phyloP scores from a whole-genome alignment of 345 rosid genomes.

The Rubroshorea leprosula region DNA sequence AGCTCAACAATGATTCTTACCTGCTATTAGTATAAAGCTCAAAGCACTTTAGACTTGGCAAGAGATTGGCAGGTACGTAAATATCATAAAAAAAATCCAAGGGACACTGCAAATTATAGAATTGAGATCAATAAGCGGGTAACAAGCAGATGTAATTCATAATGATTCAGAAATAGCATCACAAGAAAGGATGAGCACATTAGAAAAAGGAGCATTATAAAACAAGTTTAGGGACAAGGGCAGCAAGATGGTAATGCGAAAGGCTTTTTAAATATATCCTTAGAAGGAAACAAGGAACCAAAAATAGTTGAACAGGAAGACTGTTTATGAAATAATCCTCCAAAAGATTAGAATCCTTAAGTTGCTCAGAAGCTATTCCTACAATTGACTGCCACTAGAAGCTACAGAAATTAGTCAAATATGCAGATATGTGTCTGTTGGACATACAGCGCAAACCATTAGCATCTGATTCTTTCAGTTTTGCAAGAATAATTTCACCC shows the following conservation, averaged over 20 bases:
- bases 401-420: not conserved
- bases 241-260: not conserved
- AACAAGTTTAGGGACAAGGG: too few species aligned
- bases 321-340: too few species aligned
- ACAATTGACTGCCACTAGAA: too few species aligned
- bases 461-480: conserved; percentile 65
- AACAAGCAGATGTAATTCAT: not conserved
- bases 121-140: conserved; percentile 1
- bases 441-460: conserved; percentile 78
- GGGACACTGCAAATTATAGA: conserved; percentile 55
- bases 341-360: too few species aligned
- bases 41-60: conserved; percentile 44
- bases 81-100: conserved; percentile 93
- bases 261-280: not conserved
- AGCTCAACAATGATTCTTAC: conserved; percentile 26
- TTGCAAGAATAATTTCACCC: conserved; percentile 72
- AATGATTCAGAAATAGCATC: not conserved
- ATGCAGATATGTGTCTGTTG: not conserved
- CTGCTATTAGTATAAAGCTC: conserved; percentile 47
- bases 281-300: too few species aligned
- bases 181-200: not conserved
- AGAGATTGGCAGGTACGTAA: conserved; percentile 47
- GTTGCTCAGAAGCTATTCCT: too few species aligned
- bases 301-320: too few species aligned
- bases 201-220: too few species aligned